Evolutionary conservation across 345 rosid species (phyloP).

Genomic region (Eucalyptus virginea): DNA sequence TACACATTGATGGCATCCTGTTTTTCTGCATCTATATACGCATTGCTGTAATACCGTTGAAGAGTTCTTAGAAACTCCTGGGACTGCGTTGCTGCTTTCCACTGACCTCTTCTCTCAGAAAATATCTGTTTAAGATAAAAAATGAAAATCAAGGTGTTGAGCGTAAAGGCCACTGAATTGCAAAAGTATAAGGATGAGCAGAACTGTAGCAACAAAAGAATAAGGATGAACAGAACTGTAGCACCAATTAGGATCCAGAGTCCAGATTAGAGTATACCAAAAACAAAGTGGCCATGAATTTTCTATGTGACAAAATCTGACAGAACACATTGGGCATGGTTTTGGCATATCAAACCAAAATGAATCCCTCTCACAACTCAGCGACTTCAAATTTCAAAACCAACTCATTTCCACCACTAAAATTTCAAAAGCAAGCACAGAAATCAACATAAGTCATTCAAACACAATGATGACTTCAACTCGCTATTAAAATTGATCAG

Average conservation of each 20-base stretch:
- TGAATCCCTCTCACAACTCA: neutral
- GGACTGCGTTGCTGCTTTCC: constrained; percentile 97
- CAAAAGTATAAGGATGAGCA: neutral
- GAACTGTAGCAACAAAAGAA: neutral
- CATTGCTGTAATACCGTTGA: constrained; percentile 93
- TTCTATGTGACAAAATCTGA: neutral
- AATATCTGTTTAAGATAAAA: constrained; percentile 51
- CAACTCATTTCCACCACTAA: neutral
- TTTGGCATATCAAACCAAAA: neutral
- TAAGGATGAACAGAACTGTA: neutral
- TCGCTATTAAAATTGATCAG: neutral
- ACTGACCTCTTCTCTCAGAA: constrained; percentile 93
- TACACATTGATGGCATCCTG: constrained; percentile 98
- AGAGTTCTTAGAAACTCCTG: constrained; percentile 87
- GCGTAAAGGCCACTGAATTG: neutral
- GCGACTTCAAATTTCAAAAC: neutral
- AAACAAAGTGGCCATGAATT: neutral
- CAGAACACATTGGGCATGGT: neutral
- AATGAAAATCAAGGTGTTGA: neutral
- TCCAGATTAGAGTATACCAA: neutral
- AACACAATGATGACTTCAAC: neutral
- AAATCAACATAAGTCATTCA: neutral
- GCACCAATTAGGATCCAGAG: neutral
- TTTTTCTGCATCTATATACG: constrained; percentile 90
- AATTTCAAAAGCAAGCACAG: neutral